Conservation (phyloP, 192 early-diverging fungal species). For the Rhizoclosmatium sp. region DNA sequence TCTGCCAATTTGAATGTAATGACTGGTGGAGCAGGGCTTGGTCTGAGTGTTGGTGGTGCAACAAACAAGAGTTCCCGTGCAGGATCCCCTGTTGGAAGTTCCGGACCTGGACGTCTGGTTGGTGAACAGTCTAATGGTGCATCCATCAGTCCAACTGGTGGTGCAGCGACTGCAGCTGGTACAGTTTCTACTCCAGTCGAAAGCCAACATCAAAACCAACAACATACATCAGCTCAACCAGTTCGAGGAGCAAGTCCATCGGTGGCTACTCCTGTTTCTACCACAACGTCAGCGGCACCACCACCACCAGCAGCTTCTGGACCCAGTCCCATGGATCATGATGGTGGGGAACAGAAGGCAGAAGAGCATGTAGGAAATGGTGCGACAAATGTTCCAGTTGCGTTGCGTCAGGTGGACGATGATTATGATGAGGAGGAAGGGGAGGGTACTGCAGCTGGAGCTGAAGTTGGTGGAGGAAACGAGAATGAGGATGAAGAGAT, state of each 20-base stretch:
- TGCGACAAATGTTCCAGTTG: not conserved
- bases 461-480: not conserved
- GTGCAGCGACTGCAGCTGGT: not conserved
- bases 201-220: not conserved
- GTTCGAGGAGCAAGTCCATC: not conserved
- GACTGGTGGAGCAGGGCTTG: too few relatives aligned
- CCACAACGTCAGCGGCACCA: not conserved
- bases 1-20: too few relatives aligned
- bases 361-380: not conserved
- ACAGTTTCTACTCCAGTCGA: not conserved
- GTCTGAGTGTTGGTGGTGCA: too few relatives aligned
- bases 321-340: not conserved
- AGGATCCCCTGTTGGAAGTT: too few relatives aligned
- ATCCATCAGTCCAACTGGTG: too few relatives aligned
- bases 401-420: conserved; percentile 18
- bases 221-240: not conserved
- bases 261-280: not conserved
- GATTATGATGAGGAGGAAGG: conserved; percentile 18
- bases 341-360: not conserved
- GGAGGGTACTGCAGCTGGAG: not conserved
- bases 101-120: too few relatives aligned
- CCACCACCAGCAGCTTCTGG: not conserved
- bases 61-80: too few relatives aligned
- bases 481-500: not conserved
- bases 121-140: too few relatives aligned